phyloP scores from a whole-genome alignment of 1,284 basidiomycete genomes.

The Peniophora sp. region DNA sequence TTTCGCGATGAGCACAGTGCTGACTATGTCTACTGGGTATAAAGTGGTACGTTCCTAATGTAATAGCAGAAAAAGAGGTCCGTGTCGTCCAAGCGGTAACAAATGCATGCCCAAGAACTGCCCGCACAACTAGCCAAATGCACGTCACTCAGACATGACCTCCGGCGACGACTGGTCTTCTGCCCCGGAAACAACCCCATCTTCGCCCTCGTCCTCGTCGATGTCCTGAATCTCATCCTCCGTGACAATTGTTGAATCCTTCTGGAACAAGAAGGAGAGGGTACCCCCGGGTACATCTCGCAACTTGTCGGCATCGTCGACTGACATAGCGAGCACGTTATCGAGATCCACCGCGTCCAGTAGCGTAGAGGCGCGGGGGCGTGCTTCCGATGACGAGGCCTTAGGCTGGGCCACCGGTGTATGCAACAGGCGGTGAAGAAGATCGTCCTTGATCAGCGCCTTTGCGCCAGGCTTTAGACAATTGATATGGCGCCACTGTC shows the following conservation, averaged over 20 bases:
- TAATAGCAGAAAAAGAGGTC: too few relatives aligned
- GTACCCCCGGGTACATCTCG: constrained; percentile 55
- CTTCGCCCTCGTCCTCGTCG: neutral
- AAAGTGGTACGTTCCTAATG: too few relatives aligned
- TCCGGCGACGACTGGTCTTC: too few relatives aligned
- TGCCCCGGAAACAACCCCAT: neutral
- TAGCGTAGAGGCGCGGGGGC: constrained; percentile 20
- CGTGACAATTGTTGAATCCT: constrained; percentile 12
- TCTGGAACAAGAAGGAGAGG: constrained; percentile 67
- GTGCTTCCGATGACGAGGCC: neutral
- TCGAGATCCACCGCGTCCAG: constrained; percentile 37
- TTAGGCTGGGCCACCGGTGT: constrained; percentile 18
- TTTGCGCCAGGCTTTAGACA: constrained; percentile 41
- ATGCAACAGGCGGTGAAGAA: constrained; percentile 49
- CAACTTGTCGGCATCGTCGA: constrained; percentile 18
- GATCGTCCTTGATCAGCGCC: constrained; percentile 51
- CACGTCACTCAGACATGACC: too few relatives aligned
- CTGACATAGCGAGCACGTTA: constrained; percentile 29
- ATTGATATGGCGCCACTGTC: constrained; percentile 86
- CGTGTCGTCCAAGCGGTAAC: too few relatives aligned
- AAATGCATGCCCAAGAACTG: too few relatives aligned
- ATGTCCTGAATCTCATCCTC: constrained; percentile 6
- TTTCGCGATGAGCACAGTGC: too few relatives aligned
- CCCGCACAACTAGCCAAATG: too few relatives aligned
- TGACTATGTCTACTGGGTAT: too few relatives aligned